These are phyloP conservation scores for Microdochium bolleyi DNA, from an alignment of 2,329 filamentous ascomycete genomes.

Conservation along the genomic window DNA sequence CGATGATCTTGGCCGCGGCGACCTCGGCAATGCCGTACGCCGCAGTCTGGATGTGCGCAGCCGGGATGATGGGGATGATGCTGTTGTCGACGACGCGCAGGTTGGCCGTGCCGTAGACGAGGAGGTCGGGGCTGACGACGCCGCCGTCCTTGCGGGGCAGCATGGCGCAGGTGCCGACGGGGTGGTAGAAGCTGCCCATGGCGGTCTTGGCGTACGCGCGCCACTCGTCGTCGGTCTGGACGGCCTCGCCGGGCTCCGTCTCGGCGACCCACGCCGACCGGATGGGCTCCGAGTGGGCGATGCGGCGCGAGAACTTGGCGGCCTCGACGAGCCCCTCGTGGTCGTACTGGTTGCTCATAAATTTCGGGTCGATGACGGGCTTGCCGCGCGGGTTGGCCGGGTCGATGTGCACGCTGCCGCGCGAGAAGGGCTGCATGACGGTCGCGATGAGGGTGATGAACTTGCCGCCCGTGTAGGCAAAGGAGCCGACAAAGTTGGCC, in stretches of 20 bases:
- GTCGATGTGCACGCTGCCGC: conserved; percentile 12
- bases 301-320: conserved; percentile 13
- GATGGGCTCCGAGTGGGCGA: conserved; percentile 5
- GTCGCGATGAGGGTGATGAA: conserved; percentile 3
- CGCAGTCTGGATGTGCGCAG: conserved; percentile 39
- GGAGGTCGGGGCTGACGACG: conserved; percentile 36
- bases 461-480: background rate
- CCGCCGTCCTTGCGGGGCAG: conserved; percentile 38
- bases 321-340: conserved; percentile 18
- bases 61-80: conserved; percentile 38
- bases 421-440: conserved; percentile 12
- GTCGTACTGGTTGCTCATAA: conserved; percentile 19
- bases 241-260: conserved; percentile 3
- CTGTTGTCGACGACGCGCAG: conserved; percentile 42
- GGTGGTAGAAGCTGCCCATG: conserved; percentile 25
- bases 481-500: background rate
- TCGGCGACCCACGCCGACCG: conserved; percentile 4
- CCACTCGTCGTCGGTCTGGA: conserved; percentile 4
- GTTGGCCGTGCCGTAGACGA: conserved; percentile 40
- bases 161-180: conserved; percentile 41
- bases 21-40: conserved; percentile 47
- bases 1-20: conserved; percentile 10
- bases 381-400: conserved; percentile 16
- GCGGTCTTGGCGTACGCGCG: conserved; percentile 3
- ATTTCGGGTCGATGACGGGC: conserved; percentile 18